Evolutionary conservation across 148 eudicot genomes (phyloP), one percentile per base, ranked within the genome.

Genomic region (Suaeda aralocaspica): DNA sequence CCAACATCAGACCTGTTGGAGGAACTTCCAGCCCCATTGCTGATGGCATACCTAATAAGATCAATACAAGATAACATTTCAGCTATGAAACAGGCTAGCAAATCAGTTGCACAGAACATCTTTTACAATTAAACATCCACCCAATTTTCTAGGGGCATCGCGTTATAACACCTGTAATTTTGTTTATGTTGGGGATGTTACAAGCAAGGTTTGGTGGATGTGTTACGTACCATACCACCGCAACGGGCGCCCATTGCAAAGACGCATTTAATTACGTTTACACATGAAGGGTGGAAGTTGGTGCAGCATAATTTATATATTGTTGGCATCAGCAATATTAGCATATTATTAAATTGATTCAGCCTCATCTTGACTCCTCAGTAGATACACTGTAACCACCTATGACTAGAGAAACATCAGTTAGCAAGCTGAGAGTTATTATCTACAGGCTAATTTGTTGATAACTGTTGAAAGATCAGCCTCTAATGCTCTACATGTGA

Each of bases 1-100:
- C 98, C 69, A 94, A 77, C 70, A 86, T 81, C 74, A 94, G 87
- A 66, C 97, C 91, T 70, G 73, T 83, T 28, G 98, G 92, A 76
- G 91, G 92, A 76, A 88, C 85, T 31, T 74, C 62, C 57, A 79
- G 68, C 69, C 87, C 97, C 41, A 71, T 80, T 44, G 42, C 75
- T 45, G 88, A 78, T 16, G 45, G 77, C 69, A 76, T 68, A 74
- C 82, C 92, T 87, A 34, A 21, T 59, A 51, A 57, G 70, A 74
- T 52, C 60, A 2, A 14, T 33, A 75, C 56, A 60, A 59, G 66
- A 16, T 28, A 26, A 29, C 9, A 42, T 31, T 29, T 42, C 33
- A 22, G 71, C 65, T 34, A 64, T 9, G 56, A 44, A 52, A 36
- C 6, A 50, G n/a, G 58, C 49, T 22, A 11, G 6, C 2, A 21